Base-by-base conservation (phyloP, 139 green algal genomes). In the Chlorella sp. region DNA sequence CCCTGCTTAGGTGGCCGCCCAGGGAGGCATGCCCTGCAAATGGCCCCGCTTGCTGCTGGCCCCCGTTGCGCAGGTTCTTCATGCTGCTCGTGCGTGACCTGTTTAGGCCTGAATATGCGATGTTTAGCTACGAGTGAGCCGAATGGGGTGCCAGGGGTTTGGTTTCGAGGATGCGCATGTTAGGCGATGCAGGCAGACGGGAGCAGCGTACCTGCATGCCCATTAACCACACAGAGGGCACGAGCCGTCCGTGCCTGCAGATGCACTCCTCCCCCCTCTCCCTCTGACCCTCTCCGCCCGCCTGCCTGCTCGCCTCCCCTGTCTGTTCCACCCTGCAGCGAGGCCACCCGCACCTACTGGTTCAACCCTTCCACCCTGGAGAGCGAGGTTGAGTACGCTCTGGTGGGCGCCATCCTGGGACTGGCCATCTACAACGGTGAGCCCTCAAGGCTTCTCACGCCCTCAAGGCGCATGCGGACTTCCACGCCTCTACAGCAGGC, bases 371-470 rank as follows among this genome's bases (percentile, higher is more conserved):
- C 70, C 48, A 86, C 83, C 9, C 54, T 83, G 30, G 84, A 88
- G 22, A 20, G 40, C 11, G 73, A 48, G 36, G 26, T 87, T 24
- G 95, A 98, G 89, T 98, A 96, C 79, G 91, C 96, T 83, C 91
- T 98, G 36, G 90, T 98, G 32, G 96, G 96, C 41, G 94, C 93
- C 14, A 83, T 98, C 54, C 90, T 99, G 62, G 95, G 93, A 78
- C 91, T 99, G 17, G 96, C 96, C 36, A 96, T 98, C 74, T 99
- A 98, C 94, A 98, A 98, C 88, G 85, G 76, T 67, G 90, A 95
- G 87, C 94, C 5, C n/a, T 17, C 3, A 43, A 20, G 8, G 11
- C 46, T 54, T 7, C 46, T 54, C 8, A 54, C 8, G 46, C 11
- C 11, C 7, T 11, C 46, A 7, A 54, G 46, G 8, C 11, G 46